Base-by-base conservation (phyloP, 192 early-diverging fungal genomes). In the Rhizophagus clarus region DNA sequence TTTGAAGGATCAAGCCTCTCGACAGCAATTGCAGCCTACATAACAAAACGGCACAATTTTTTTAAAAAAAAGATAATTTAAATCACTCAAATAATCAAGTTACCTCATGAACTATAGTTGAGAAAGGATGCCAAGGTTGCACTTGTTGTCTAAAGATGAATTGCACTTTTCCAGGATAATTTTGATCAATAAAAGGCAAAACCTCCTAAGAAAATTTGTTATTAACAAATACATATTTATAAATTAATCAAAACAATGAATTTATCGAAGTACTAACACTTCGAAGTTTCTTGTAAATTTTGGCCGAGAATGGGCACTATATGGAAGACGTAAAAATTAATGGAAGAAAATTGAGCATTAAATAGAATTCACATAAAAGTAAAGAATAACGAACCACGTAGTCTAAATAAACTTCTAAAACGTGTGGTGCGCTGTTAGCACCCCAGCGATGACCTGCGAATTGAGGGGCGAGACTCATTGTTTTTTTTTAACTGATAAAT, bases 61-160 rank as follows among this genome's bases (percentile, higher is more conserved):
- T 17, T 62, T 14, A 66, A 56, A 62, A n/a, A 69, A 60, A 64
- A 74, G 24, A 49, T 24, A 10, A 29, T 61, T 26, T 26, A 11
- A 61, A 31, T 34, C 24, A 34, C 29, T 14, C 10, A 24, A 24
- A 62, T 24, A 20, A 8, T 76, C 4, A 45, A 32, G 24, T 82
- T 83, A 84, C 90, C 82, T 96, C 95, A 75, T 95, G 92, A 69
- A 94, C 81, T 34, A 94, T 74, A 5, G 92, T 92, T 2, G 91
- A 93, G 28, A 83, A 81, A 0, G 94, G 94, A 82, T 96, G 94
- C 95, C 95, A 95, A 1, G 94, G 92, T 75, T 96, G 95, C 64
- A 96, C 87, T 83, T 96, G 95, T 79, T 96, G 93, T 22, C 94
- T 87, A 81, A 96, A 92, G 20, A 93, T 82, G 62, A 96, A 82